A percentile compares a stretch with the other conserved stretches of the same genome.
These are phyloP conservation scores for Lunularia cruciata DNA, from an alignment of 225 moss, liverwort and hornwort genomes.

Conservation along the genomic window DNA sequence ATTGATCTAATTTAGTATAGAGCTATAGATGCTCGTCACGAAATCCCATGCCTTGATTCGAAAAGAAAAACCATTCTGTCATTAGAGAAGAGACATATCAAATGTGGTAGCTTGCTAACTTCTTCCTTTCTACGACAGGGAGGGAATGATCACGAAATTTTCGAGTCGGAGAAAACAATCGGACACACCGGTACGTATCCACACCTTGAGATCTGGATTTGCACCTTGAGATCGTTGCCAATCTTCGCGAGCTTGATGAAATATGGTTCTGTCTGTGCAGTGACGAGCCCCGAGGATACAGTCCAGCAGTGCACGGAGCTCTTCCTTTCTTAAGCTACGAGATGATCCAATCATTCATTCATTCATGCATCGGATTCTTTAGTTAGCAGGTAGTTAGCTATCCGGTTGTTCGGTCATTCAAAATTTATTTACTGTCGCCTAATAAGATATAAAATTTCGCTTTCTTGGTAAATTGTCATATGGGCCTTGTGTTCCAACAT, in stretches of 20 bases:
- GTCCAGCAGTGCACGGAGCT: conserved; percentile 60
- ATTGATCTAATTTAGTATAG: too few relatives aligned
- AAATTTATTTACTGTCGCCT: background rate
- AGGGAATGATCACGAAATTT: conserved; percentile 83
- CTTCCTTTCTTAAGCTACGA: conserved; percentile 37
- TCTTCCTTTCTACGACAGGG: conserved; percentile 64
- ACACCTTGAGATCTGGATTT: too few relatives aligned
- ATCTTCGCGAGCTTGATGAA: background rate
- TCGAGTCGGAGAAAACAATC: conserved; percentile 66
- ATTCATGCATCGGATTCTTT: too few relatives aligned
- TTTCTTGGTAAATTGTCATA: too few relatives aligned
- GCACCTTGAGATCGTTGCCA: too few relatives aligned
- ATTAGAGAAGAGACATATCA: too few relatives aligned
- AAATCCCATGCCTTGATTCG: background rate
- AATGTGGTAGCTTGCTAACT: too few relatives aligned
- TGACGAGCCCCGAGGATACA: conserved; percentile 77
- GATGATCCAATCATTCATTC: background rate
- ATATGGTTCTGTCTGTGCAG: conserved; percentile 42
- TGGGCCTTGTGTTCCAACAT: too few relatives aligned
- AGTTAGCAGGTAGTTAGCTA: background rate
- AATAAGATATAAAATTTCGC: background rate
- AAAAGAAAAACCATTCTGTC: too few relatives aligned
- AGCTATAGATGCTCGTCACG: too few relatives aligned
- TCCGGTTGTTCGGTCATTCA: background rate
- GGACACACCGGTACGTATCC: conserved; percentile 87